Base-by-base conservation (phyloP, 2,329 filamentous ascomycete species). In the Trichoderma hamatum region DNA sequence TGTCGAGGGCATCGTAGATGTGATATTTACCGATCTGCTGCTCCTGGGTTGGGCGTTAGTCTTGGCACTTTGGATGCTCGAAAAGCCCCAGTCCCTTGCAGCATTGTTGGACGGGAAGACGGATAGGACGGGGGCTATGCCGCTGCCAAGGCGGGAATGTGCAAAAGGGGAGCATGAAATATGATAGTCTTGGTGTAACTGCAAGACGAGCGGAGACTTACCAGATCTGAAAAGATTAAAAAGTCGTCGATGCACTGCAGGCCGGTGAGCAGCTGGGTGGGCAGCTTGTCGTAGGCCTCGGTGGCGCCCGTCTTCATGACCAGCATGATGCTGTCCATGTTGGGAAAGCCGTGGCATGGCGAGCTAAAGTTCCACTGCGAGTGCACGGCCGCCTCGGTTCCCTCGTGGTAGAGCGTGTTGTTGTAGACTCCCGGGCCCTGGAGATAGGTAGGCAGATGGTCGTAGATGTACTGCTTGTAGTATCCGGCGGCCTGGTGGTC, bases 261-360 rank as follows among this genome's bases (percentile, higher is more conserved):
- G 13, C 82, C 82, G 2, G 86, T 87, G 68, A 87, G 78, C 26
- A 89, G 78, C 69, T 88, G 86, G 2, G 84, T 84, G 9, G 86
- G 85, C 4, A 89, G 75, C 71, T 84, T 84, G 30, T 85, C 81
- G 72, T 81, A 85, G 14, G 83, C 79, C 74, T 88, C 86, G 54
- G 85, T 86, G 3, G 86, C 85, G 56, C 86, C 86, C 1, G 87
- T 88, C 78, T 89, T 89, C 79, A 89, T 84, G 68, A 88, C 81
- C 32, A 88, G 77, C 36, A 84, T 79, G 55, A 85, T 79, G 70
- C 81, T 80, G 34, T 82, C 77, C 46, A 80, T 80, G 66, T 80
- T 73, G 13, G 82, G 82, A 63, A 85, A 82, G 69, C 76, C 76
- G 54, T 77, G 75, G 72, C 84, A 85, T 1, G 77, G 75, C 19